Evolutionary conservation across 495 filamentous ascomycete genomes (phyloP), one percentile per base, ranked within the genome.

Genomic region (Poronia punctata): DNA sequence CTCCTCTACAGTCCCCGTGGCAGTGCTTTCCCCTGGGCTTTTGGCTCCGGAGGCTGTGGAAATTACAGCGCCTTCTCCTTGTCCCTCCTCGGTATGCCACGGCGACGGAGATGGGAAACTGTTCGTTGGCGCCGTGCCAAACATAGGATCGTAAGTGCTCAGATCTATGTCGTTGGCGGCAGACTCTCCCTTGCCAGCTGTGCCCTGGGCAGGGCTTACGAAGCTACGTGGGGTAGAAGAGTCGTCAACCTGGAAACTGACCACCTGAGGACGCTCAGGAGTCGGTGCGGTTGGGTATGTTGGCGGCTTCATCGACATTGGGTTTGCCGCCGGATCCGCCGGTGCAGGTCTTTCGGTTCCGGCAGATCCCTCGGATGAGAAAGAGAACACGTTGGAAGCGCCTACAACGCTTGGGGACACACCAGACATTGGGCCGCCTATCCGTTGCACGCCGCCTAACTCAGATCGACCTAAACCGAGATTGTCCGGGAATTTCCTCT

Each of bases 91-190:
- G 4, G 45, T 53, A 21, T 72, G 61, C 70, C 70, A 66, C 4
- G 64, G 46, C 4, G 67, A 56, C 1, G 70, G 64, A 35, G 63
- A 66, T 8, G 63, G 57, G 40, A 68, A 65, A 4, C 68, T 61
- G 43, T 73, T 65, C 29, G 66, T 60, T 24, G 63, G 57, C 2
- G 70, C 37, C 9, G 59, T 67, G 7, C 71, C 67, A 46, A 78
- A 78, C 72, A 78, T 78, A 2, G 75, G 68, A 32, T 78, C 75
- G 56, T 71, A 76, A n/a, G 36, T 45, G 18, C 53, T 44, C 9
- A 43, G 42, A 3, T 48, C 49, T 25, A 45, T 51, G 23, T 41
- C 45, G 45, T 31, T 38, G 34, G 28, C 23, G n/a, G n/a, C n/a
- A n/a, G n/a, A n/a, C n/a, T n/a, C n/a, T n/a, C n/a, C n/a, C 36